Evolutionary conservation across 129 eudicot genomes (phyloP).

Genomic region (Scalesia atractyloides): DNA sequence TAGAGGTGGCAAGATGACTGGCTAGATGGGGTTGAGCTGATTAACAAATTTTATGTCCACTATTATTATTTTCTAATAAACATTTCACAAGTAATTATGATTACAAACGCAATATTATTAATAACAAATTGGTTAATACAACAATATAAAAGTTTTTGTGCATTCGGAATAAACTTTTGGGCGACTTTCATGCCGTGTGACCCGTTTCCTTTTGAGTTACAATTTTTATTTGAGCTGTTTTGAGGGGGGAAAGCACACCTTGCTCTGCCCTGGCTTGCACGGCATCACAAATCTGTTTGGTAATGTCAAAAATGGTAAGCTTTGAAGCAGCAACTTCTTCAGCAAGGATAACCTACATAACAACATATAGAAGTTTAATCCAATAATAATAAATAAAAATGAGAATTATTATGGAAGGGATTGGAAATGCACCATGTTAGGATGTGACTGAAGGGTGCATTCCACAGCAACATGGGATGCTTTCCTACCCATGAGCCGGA

Average conservation of each 20-base stretch:
- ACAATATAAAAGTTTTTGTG: neutral
- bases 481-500: constrained; percentile 98
- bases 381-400: neutral
- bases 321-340: constrained; percentile 97
- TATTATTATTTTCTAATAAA: no score
- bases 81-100: no score
- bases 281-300: constrained; percentile 95
- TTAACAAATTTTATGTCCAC: no score
- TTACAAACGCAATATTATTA: neutral
- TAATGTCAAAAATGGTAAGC: constrained; percentile 89
- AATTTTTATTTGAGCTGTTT: neutral
- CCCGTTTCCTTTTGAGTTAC: neutral
- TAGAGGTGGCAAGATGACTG: constrained; percentile 7
- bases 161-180: neutral
- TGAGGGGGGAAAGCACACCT: constrained; percentile 37
- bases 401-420: constrained; percentile 8
- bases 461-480: constrained; percentile 99
- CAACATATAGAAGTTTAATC: constrained; percentile 11
- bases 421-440: constrained; percentile 65
- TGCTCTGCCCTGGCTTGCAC: constrained; percentile 92
- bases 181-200: neutral
- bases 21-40: neutral
- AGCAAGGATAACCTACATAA: constrained; percentile 85
- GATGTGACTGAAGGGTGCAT: constrained; percentile 98
- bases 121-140: neutral